These are phyloP conservation scores for Picea abies DNA, from an alignment of 83 land plant species.

Conservation along the genomic window DNA sequence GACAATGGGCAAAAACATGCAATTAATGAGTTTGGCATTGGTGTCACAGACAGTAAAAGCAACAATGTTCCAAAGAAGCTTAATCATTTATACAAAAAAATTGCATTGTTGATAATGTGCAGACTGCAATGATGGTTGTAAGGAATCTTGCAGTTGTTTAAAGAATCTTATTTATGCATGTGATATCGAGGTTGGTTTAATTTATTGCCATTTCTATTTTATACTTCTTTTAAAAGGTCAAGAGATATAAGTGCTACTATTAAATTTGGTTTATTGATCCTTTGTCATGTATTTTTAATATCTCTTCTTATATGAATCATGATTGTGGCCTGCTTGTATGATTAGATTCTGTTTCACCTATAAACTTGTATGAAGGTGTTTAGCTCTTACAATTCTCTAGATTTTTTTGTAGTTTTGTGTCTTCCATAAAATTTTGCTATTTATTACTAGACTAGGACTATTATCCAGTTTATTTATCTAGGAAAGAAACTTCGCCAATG, in stretches of 20 bases:
- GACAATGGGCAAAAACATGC: background rate
- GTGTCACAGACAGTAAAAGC: background rate
- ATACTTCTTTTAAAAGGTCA: background rate
- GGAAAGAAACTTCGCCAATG: background rate
- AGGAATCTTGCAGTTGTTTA: conserved; percentile 63
- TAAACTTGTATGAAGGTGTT: too few relatives aligned
- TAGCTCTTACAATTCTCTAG: too few relatives aligned
- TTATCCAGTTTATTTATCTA: background rate
- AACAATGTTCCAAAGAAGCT: conserved; percentile 14
- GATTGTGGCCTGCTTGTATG: background rate
- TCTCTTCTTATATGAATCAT: background rate
- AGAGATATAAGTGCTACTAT: background rate
- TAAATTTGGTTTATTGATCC: background rate
- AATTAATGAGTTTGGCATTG: background rate
- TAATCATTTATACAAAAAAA: conserved; percentile 33
- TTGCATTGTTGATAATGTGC: conserved; percentile 65
- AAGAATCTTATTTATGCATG: conserved; percentile 81
- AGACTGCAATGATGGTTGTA: conserved; percentile 57
- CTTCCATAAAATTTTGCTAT: background rate
- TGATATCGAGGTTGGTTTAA: conserved; percentile 83
- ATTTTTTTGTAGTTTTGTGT: too few relatives aligned
- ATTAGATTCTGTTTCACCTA: background rate
- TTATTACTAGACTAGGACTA: background rate
- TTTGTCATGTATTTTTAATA: background rate
- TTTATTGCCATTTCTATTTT: background rate